Base-by-base conservation (phyloP, 2,329 filamentous ascomycete genomes). In the Curvularia eragrostidis region DNA sequence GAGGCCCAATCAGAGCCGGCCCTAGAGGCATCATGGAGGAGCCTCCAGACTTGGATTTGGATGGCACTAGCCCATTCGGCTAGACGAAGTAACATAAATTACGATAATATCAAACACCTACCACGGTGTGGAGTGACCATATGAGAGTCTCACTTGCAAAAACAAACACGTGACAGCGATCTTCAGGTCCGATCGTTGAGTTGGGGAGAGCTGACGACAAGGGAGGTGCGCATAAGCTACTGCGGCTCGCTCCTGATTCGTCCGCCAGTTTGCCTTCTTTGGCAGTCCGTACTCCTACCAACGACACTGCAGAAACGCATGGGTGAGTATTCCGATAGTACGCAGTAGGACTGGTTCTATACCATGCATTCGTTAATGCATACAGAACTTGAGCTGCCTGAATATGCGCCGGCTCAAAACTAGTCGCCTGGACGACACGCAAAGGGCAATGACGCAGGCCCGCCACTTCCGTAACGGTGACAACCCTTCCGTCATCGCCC, bases 381-480 rank as follows among this genome's bases (percentile, higher is more conserved):
- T 46, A 28, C 32, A 36, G 7, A 24, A 18, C 23, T 13, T 21
- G 10, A 18, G 46, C 32, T 38, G 46, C 13, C 15, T 26, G 19
- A 48, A 38, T 23, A 38, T 38, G 28, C 28, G 15, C 30, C 21
- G 21, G 15, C 19, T 32, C 39, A 43, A 6, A 13, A 30, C 9
- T 23, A 36, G 56, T 48, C 34, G 47, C 47, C 52, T 36, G 21
- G 41, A 41, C 52, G 28, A 46, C 41, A 21, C 36, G 24, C 41
- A 23, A 39, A 24, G 56, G 18, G 30, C 38, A 48, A 55, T 58
- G 56, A 55, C 56, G 23, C 52, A 3, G 38, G 38, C 47, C 52
- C 56, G 56, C 56, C 56, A 58, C 56, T 55, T 55, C 52, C 52
- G 56, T 54, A 51, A 47, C 55, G 15, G 56, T 47, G 44, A 36